phyloP scores from a whole-genome alignment of 805 yeast species.

The Yarrowia sp. region DNA sequence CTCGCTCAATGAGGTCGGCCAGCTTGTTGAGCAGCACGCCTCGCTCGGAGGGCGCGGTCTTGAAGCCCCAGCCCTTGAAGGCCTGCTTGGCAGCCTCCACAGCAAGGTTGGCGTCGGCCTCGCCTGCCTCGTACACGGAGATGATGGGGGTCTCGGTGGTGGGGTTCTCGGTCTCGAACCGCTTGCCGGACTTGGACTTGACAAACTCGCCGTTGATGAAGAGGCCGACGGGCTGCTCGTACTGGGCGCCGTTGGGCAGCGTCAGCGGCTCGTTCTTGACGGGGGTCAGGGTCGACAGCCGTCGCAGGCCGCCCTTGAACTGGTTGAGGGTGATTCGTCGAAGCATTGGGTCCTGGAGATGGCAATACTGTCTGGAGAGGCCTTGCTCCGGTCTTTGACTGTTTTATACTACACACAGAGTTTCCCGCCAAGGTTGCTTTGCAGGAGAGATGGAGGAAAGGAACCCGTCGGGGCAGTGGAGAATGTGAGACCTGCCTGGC shows the following conservation, averaged over 20 bases:
- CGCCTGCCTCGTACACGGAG: conserved; percentile 67
- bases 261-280: conserved; percentile 20
- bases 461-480: conserved; percentile 20
- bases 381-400: conserved; percentile 1
- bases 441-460: conserved; percentile 10
- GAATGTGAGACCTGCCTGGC: background rate
- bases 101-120: conserved; percentile 74
- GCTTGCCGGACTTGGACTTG: conserved; percentile 51
- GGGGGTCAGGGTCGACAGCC: conserved; percentile 17
- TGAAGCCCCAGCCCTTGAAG: conserved; percentile 67
- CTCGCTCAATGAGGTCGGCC: conserved; percentile 74
- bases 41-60: conserved; percentile 57
- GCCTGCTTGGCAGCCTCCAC: conserved; percentile 82
- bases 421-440: conserved; percentile 22
- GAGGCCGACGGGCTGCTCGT: conserved; percentile 81
- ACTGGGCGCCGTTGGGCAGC: conserved; percentile 64
- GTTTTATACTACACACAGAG: conserved; percentile 12
- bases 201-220: conserved; percentile 83
- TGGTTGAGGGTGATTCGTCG: conserved; percentile 23
- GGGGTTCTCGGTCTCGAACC: conserved; percentile 43
- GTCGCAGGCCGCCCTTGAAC: conserved; percentile 21
- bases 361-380: background rate
- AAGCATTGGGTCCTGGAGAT: background rate
- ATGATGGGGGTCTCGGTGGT: conserved; percentile 48
- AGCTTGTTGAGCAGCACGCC: conserved; percentile 62